phyloP scores from a whole-genome alignment of 169 alveolate genomes.

The Perkinsus marinus region DNA sequence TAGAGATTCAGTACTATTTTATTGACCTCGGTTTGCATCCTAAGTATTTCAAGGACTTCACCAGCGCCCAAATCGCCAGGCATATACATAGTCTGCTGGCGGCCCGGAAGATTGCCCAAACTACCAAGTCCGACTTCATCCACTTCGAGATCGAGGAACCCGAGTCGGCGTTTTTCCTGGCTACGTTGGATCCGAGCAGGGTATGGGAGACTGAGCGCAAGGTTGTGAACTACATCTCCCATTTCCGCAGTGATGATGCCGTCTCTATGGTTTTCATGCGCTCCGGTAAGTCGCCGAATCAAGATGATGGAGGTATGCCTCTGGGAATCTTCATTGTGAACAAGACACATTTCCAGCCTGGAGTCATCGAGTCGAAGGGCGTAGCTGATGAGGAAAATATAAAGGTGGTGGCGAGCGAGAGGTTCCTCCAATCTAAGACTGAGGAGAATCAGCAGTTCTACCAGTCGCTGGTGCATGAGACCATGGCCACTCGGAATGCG shows the following conservation, averaged over 20 bases:
- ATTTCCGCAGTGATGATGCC: background rate
- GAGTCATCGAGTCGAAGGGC: background rate
- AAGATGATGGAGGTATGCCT: background rate
- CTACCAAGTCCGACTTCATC: background rate
- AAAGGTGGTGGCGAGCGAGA: background rate
- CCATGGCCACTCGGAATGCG: background rate
- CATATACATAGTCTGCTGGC: background rate
- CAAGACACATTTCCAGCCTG: background rate
- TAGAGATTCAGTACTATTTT: background rate
- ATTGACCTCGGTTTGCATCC: slow-evolving; percentile 3
- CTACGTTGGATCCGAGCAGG: background rate
- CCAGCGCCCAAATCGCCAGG: slow-evolving; percentile 1
- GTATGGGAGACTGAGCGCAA: background rate
- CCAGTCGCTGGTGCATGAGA: background rate
- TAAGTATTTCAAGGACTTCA: slow-evolving; percentile 2
- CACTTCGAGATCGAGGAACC: background rate
- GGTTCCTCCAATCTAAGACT: background rate
- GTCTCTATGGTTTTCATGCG: background rate
- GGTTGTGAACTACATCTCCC: background rate
- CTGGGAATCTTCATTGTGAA: background rate
- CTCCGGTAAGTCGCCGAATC: background rate
- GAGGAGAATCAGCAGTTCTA: background rate
- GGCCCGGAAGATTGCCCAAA: background rate
- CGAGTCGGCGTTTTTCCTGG: background rate
- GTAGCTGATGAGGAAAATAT: background rate